Evolutionary conservation across 2,329 filamentous ascomycete species (phyloP), one percentile per base, ranked within the genome.

Genomic region (Lachnellula cervina): DNA sequence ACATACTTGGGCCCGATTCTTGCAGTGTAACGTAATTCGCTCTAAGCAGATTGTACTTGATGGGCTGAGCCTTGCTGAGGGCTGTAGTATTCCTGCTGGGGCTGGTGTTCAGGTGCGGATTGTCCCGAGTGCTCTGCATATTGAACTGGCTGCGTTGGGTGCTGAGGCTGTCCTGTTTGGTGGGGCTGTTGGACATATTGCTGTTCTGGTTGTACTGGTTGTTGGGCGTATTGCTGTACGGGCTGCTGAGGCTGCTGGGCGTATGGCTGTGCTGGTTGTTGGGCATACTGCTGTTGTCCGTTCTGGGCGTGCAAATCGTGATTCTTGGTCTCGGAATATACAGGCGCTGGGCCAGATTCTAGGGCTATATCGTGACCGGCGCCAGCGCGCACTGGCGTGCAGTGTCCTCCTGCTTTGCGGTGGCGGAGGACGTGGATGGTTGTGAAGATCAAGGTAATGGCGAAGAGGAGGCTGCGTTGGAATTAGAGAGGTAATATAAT

Each of bases 401-500:
- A 59, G 25, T 62, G 55, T 1, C 61, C 59, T 9, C 61, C 58
- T 7, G 52, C 56, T 16, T 52, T 52, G 28, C 60, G 59, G 50
- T 63, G 60, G 17, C 57, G 53, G 34, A 55, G 55, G 32, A 65
- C 49, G 8, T 51, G 17, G 16, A 64, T 17, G 28, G 34, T 16
- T 4, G 44, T 55, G 28, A 59, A 37, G 11, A 48, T 43, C 16
- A 64, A 52, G 16, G 59, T 59, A n/a, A 56, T 40, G 16, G 49
- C 16, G 51, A 63, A 61, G 19, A 63, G 52, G 43, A 63, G 19
- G 34, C 61, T 63, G 23, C n/a, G 23, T 48, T 11, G 44, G n/a
- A 25, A 23, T 34, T 40, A 28, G n/a, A 8, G 19, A 13, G n/a
- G 8, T 17, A 14, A 44, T n/a, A 28, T 16, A 16, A 9, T 47